These are phyloP conservation scores for Aureobasidium uvarum DNA, from an alignment of 2,329 filamentous ascomycete species.

Conservation along the genomic window DNA sequence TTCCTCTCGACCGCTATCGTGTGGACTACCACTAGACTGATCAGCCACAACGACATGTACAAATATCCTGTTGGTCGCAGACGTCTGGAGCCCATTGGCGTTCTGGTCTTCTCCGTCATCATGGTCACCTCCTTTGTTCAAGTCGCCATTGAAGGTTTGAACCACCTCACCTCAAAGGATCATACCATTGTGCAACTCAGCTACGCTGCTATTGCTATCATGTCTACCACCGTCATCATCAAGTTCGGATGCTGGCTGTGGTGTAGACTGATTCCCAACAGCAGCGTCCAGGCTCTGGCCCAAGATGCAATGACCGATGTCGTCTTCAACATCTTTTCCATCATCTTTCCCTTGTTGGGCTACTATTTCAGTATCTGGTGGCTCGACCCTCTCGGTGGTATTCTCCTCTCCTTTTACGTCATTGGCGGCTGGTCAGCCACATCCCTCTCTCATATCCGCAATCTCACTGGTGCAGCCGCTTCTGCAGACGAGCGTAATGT, in stretches of 20 bases:
- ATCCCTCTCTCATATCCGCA: constrained; percentile 72
- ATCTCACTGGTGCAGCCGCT: constrained; percentile 75
- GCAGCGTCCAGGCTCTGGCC: constrained; percentile 75
- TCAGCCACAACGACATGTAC: constrained; percentile 70
- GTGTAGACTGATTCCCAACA: constrained; percentile 83
- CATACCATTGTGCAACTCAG: constrained; percentile 71
- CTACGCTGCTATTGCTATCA: constrained; percentile 70
- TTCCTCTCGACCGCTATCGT: constrained; percentile 80
- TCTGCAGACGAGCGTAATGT: constrained; percentile 80
- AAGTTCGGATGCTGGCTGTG: constrained; percentile 83
- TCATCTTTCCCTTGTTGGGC: constrained; percentile 79
- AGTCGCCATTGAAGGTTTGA: constrained; percentile 68
- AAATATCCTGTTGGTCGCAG: constrained; percentile 75
- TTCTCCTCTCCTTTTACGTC: constrained; percentile 74
- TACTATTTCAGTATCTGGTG: constrained; percentile 78
- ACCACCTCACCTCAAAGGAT: constrained; percentile 59
- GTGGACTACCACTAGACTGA: constrained; percentile 72
- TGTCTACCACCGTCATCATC: constrained; percentile 76
- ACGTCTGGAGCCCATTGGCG: constrained; percentile 73
- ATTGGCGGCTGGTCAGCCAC: constrained; percentile 77
- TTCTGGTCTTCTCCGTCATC: constrained; percentile 78
- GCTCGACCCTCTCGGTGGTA: constrained; percentile 75
- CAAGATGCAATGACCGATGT: constrained; percentile 71
- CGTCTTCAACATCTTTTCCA: constrained; percentile 86
- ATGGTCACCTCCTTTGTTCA: constrained; percentile 85